Conservation (phyloP, 73 alveolate genomes). For the Blepharisma stoltei region DNA sequence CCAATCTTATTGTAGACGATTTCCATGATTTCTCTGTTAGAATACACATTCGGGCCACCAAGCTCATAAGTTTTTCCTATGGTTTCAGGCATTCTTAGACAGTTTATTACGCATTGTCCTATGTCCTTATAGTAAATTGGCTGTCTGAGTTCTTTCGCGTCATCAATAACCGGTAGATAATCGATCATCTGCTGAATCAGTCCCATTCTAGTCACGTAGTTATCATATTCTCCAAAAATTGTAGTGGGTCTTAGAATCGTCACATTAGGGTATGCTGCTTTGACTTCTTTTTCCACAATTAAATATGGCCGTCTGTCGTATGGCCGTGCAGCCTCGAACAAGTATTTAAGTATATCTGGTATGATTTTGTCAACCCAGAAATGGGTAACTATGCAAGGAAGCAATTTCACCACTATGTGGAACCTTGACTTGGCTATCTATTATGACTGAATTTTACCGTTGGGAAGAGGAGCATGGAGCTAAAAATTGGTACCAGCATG, state of each 20-base stretch:
- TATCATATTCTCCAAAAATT: conserved; percentile 49
- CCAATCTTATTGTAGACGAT: conserved; percentile 44
- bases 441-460: too few species aligned
- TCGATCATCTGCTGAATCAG: conserved; percentile 34
- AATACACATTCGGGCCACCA: conserved; percentile 65
- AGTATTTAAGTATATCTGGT: too few species aligned
- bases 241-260: conserved; percentile 57
- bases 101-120: conserved; percentile 44
- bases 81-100: conserved; percentile 52
- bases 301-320: too few species aligned
- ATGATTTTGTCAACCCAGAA: too few species aligned
- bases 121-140: conserved; percentile 57
- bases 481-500: too few species aligned
- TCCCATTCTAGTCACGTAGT: conserved; percentile 46
- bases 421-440: too few species aligned
- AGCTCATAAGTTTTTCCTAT: conserved; percentile 53
- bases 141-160: conserved; percentile 48
- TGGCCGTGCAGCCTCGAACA: too few species aligned
- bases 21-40: conserved; percentile 47
- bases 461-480: too few species aligned
- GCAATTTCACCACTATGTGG: too few species aligned
- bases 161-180: conserved; percentile 52
- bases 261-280: conserved; percentile 52
- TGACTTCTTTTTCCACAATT: too few species aligned
- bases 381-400: too few species aligned